Conservation (phyloP, 257 asterid genomes). For the Solanum sejunctum region DNA sequence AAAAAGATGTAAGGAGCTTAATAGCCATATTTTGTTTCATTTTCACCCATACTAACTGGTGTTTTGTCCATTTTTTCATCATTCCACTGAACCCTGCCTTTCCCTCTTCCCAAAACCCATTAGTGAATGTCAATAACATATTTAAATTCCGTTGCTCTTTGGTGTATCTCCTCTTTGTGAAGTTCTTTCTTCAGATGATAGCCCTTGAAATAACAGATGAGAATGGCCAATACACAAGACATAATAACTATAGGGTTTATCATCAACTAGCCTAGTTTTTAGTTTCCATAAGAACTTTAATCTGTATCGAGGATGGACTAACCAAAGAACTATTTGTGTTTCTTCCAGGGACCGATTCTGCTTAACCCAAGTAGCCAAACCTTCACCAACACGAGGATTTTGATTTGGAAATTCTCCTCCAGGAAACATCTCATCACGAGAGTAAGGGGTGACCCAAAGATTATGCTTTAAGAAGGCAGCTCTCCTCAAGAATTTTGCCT, state of each 20-base stretch:
- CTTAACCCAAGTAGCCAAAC: slow-evolving; percentile 30
- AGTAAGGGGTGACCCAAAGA: slow-evolving; percentile 38
- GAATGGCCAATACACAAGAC: not conserved
- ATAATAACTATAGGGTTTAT: not conserved
- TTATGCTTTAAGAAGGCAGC: slow-evolving; percentile 93
- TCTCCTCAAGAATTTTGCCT: slow-evolving; percentile 87
- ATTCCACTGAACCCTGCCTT: not conserved
- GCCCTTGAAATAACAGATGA: not conserved
- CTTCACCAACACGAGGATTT: slow-evolving; percentile 33
- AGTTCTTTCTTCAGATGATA: not conserved
- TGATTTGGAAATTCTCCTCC: slow-evolving; percentile 38
- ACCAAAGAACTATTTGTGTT: slow-evolving; percentile 32
- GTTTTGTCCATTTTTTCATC: not conserved
- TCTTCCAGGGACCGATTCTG: slow-evolving; percentile 28
- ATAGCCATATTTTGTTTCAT: not conserved
- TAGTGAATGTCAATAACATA: not conserved
- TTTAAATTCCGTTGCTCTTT: not conserved
- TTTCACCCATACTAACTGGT: not conserved
- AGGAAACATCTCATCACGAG: slow-evolving; percentile 23
- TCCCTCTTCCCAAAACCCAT: not conserved
- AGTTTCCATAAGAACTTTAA: not conserved
- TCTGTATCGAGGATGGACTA: slow-evolving; percentile 2
- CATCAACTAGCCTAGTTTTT: not conserved
- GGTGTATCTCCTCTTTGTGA: not conserved
- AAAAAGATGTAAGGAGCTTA: not conserved